phyloP scores from a whole-genome alignment of 768 basidiomycete species.

The Boletus speciosus region DNA sequence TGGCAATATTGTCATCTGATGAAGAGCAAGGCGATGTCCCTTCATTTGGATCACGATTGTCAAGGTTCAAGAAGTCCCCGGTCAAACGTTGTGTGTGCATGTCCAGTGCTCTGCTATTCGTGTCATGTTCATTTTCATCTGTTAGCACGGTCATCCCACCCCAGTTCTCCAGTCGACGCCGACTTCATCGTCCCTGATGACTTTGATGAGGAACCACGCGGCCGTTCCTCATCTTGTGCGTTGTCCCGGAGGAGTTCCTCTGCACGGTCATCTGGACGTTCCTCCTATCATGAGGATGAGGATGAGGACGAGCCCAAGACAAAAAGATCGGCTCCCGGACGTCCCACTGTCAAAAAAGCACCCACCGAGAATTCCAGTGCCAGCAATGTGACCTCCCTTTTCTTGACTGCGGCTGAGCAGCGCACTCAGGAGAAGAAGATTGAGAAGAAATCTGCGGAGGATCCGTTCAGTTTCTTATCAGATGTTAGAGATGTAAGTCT shows the following conservation, averaged over 20 bases:
- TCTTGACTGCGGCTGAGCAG: constrained; percentile 83
- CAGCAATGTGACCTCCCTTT: constrained; percentile 37
- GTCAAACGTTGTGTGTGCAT: constrained; percentile 45
- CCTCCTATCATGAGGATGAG: constrained; percentile 30
- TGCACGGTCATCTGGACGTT: constrained; percentile 32
- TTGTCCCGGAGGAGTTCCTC: constrained; percentile 41
- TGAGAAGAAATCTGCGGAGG: constrained; percentile 76
- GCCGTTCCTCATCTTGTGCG: constrained; percentile 48
- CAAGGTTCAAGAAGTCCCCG: constrained; percentile 64
- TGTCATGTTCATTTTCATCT: constrained; percentile 6
- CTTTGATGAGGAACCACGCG: constrained; percentile 52
- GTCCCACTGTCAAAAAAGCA: constrained; percentile 31
- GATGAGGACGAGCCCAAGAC: constrained; percentile 35
- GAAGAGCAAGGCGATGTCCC: constrained; percentile 40
- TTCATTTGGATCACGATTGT: constrained; percentile 58
- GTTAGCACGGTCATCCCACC: constrained; percentile 40
- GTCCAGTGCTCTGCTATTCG: background rate
- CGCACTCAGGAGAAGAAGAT: constrained; percentile 73
- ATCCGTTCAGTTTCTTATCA: constrained; percentile 69
- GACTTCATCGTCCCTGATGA: constrained; percentile 71
- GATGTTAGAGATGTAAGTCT: constrained; percentile 66
- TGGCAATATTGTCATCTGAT: constrained; percentile 49
- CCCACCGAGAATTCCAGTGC: constrained; percentile 28
- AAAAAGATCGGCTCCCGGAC: constrained; percentile 36
- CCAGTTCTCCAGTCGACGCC: constrained; percentile 49